Conservation (phyloP, 2,329 filamentous ascomycete genomes). For the Sporothrix curviconia region DNA sequence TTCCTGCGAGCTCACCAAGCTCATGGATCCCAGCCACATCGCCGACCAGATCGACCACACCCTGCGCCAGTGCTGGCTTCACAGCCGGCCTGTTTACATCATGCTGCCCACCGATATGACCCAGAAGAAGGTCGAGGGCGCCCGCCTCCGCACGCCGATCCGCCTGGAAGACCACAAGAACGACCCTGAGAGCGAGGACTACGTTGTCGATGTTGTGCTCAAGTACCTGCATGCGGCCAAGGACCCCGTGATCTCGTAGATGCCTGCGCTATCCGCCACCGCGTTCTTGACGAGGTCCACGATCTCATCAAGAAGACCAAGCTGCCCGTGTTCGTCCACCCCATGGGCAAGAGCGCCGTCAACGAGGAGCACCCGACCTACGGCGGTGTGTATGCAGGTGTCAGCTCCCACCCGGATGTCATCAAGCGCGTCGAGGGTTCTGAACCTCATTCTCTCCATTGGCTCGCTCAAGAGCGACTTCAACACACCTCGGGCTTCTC, state of each 20-base stretch:
- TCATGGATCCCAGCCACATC: slow-evolving; percentile 64
- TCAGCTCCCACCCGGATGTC: slow-evolving; percentile 61
- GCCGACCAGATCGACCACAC: slow-evolving; percentile 71
- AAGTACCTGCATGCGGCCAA: slow-evolving; percentile 61
- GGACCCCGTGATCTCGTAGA: slow-evolving; percentile 76
- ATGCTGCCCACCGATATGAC: slow-evolving; percentile 78
- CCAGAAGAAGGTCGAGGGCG: slow-evolving; percentile 66
- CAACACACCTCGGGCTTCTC: slow-evolving; percentile 79
- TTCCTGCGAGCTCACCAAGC: slow-evolving; percentile 63
- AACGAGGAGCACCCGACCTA: slow-evolving; percentile 70
- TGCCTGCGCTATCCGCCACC: slow-evolving; percentile 72
- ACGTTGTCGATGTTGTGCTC: slow-evolving; percentile 73
- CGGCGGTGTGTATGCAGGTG: slow-evolving; percentile 80
- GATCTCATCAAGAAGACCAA: slow-evolving; percentile 65
- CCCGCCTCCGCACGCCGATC: slow-evolving; percentile 62
- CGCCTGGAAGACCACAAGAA: slow-evolving; percentile 60
- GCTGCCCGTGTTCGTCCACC: slow-evolving; percentile 78
- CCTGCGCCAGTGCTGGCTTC: slow-evolving; percentile 65
- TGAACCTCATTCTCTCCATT: slow-evolving; percentile 64
- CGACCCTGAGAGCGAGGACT: slow-evolving; percentile 65
- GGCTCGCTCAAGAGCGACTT: slow-evolving; percentile 67
- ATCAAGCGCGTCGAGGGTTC: slow-evolving; percentile 58
- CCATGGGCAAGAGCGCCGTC: slow-evolving; percentile 82
- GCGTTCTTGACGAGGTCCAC: slow-evolving; percentile 65
- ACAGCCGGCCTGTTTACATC: slow-evolving; percentile 75